Evolutionary conservation across 805 yeast genomes (phyloP).

Genomic region (Tetrapisispora nanseiensis): DNA sequence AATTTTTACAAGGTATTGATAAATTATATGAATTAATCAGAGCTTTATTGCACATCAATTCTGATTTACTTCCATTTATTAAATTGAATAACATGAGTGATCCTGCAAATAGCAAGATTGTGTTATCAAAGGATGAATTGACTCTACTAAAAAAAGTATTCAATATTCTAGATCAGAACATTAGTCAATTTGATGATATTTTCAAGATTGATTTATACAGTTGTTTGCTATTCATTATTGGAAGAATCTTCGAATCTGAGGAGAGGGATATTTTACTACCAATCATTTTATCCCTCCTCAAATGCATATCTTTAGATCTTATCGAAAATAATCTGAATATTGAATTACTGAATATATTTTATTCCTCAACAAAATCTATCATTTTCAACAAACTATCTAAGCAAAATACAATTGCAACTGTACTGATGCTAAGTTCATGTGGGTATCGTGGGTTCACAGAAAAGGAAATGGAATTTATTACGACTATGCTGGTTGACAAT

Average conservation of each 20-base stretch:
- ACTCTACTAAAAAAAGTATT: slow-evolving; percentile 40
- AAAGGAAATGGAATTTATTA: slow-evolving; percentile 32
- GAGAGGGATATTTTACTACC: slow-evolving; percentile 39
- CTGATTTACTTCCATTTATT: slow-evolving; percentile 50
- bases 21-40: slow-evolving; percentile 75
- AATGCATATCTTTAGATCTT: slow-evolving; percentile 33
- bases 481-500: slow-evolving; percentile 29
- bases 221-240: slow-evolving; percentile 55
- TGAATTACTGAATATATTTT: slow-evolving; percentile 30
- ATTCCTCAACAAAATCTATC: slow-evolving; percentile 27
- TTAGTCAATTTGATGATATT: slow-evolving; percentile 52
- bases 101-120: neutral
- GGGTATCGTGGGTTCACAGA: slow-evolving; percentile 27
- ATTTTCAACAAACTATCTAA: slow-evolving; percentile 14
- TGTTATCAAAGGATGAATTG: slow-evolving; percentile 26
- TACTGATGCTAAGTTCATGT: slow-evolving; percentile 34
- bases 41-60: slow-evolving; percentile 53
- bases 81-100: slow-evolving; percentile 32
- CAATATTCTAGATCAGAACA: slow-evolving; percentile 49
- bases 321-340: slow-evolving; percentile 20
- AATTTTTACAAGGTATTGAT: slow-evolving; percentile 51
- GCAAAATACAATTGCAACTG: slow-evolving; percentile 35
- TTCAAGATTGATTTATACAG: slow-evolving; percentile 64
- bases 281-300: slow-evolving; percentile 42
- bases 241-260: slow-evolving; percentile 41